A percentile compares a stretch with the other conserved stretches of the same genome.
phyloP scores from a whole-genome alignment of 805 yeast genomes.

The Yarrowia hollandica region DNA sequence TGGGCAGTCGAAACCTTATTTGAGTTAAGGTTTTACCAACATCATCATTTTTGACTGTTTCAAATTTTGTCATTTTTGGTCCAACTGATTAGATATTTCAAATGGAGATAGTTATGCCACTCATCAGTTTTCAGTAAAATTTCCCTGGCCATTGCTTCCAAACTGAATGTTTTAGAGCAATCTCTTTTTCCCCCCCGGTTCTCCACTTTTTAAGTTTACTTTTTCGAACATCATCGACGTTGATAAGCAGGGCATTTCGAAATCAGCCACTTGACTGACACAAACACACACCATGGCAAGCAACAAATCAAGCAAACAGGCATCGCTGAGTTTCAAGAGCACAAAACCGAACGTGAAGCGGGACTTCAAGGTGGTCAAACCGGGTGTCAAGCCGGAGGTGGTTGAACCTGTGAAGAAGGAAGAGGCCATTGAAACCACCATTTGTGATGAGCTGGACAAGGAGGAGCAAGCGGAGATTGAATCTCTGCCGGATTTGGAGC shows the following conservation, averaged over 20 bases:
- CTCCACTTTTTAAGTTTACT: not conserved
- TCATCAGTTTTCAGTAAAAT: no score
- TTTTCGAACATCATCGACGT: not conserved
- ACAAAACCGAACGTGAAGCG: not conserved
- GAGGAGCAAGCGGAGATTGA: not conserved
- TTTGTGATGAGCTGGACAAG: not conserved
- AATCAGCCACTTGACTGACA: not conserved
- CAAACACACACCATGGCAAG: not conserved
- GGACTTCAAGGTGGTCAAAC: not conserved
- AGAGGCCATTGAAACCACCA: constrained; percentile 6
- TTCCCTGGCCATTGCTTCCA: no score
- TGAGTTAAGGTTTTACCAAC: no score
- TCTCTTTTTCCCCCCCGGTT: no score
- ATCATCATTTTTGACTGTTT: no score
- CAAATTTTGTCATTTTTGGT: no score
- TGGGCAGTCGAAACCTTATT: no score
- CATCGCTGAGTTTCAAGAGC: constrained; percentile 6
- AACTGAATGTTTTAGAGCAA: no score
- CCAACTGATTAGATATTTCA: no score
- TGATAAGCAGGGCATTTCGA: not conserved
- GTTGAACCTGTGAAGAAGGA: not conserved
- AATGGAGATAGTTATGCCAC: no score
- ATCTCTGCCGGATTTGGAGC: not conserved
- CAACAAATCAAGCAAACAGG: not conserved
- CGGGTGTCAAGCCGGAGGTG: not conserved